Conservation (phyloP, 495 filamentous ascomycete species). For the Daldinia caldariorum region DNA sequence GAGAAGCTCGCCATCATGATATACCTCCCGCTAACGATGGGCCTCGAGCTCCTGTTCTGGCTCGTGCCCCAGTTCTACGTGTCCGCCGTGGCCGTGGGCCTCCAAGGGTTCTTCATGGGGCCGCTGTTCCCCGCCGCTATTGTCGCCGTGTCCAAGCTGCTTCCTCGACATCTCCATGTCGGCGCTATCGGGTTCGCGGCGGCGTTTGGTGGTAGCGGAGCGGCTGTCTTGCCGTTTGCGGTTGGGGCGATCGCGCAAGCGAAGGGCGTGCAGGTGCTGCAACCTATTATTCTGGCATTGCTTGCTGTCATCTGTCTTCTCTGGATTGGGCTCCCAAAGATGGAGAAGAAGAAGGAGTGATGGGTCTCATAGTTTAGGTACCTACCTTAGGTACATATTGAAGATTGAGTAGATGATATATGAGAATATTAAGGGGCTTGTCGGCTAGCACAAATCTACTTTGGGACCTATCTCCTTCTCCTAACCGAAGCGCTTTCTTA, state of each 20-base stretch:
- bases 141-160: constrained; percentile 80
- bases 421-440: background rate
- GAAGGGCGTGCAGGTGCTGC: constrained; percentile 79
- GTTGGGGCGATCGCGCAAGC: constrained; percentile 85
- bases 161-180: constrained; percentile 81
- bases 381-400: too few species aligned
- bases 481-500: background rate
- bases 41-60: constrained; percentile 83
- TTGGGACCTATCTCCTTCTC: background rate
- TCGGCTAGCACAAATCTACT: background rate
- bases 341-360: constrained; percentile 42
- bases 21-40: constrained; percentile 70
- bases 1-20: constrained; percentile 72
- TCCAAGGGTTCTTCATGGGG: constrained; percentile 82
- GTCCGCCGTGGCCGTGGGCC: constrained; percentile 74
- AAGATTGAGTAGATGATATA: background rate
- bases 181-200: constrained; percentile 84
- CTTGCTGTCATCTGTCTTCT: constrained; percentile 66
- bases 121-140: constrained; percentile 84
- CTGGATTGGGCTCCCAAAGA: constrained; percentile 57
- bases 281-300: constrained; percentile 77
- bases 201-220: constrained; percentile 81
- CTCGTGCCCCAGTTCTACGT: constrained; percentile 79
- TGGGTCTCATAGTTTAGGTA: constrained; percentile 3
- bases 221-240: constrained; percentile 82